Evolutionary conservation across 139 green algal species (phyloP).

Genomic region (Zygnema circumcarinatum): DNA sequence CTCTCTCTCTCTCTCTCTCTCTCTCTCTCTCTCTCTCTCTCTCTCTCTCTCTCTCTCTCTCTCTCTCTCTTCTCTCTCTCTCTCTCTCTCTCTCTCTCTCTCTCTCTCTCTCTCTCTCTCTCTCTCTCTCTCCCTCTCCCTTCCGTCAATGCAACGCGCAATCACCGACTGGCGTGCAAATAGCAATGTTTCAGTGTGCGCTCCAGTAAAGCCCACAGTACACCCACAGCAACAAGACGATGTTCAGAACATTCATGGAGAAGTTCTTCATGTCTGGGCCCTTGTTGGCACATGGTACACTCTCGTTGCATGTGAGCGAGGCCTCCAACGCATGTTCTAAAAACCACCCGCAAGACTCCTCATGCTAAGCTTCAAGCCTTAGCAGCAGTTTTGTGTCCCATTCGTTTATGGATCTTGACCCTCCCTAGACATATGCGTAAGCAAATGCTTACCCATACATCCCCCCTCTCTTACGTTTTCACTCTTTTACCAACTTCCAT

Average conservation of each 20-base stretch:
- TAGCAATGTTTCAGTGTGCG: not conserved
- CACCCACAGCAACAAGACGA: no score
- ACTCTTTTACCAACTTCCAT: not conserved
- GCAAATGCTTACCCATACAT: not conserved
- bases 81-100: not conserved
- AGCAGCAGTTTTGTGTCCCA: not conserved
- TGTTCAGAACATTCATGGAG: no score
- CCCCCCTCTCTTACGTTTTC: not conserved
- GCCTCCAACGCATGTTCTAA: not conserved
- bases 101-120: not conserved
- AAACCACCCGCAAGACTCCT: not conserved
- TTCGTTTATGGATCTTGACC: not conserved
- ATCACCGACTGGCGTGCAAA: not conserved
- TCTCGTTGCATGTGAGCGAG: no score
- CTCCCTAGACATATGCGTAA: not conserved
- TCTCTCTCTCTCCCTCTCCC: constrained; percentile 19
- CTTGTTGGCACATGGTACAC: no score
- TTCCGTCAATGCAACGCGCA: not conserved
- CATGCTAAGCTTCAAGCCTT: not conserved
- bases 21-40: not conserved
- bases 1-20: not conserved
- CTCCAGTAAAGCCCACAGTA: not conserved
- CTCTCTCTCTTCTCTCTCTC: not conserved
- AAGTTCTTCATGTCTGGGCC: no score
- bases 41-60: not conserved